Evolutionary conservation across 331 rosid species (phyloP), one percentile per base, ranked within the genome.

Genomic region (Quercus lobata): DNA sequence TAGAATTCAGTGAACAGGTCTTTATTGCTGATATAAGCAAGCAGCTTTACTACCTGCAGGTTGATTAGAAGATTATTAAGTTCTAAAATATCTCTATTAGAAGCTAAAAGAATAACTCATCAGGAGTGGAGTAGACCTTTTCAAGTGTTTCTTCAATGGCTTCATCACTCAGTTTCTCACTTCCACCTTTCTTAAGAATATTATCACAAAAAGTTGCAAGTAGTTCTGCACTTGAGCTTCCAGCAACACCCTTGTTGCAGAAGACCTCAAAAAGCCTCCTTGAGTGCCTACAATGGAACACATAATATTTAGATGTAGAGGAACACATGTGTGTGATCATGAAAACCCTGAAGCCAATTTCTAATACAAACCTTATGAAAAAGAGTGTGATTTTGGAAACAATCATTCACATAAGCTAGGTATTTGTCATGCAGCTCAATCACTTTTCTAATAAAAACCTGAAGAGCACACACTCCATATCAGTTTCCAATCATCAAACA

Each of bases 1-100:
- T 94, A 94, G 76, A 94, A 94, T 86, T 94, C 98, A 35, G 98
- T 93, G 73, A 94, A 94, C 77, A 94, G 79, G 81, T 94, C 98
- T 83, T 94, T 94, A 87, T 94, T 97, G 25, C 97, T 90, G 60
- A 94, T 94, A 87, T 94, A 94, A 32, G 98, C 98, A 10, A 94
- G 95, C 85, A 94, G 60, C 89, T 91, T 92, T 72, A 94, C 97
- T 46, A 94, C 98, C 98, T 94, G 88, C 76, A 80, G 72, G 70
- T 52, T 57, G 44, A 83, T 73, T 37, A 46, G 73, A 53, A 66
- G 34, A 49, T 73, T 27, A 55, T 11, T 34, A 34, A 34, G 69
- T 32, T 56, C 68, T 5, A 62, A 21, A 61, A 65, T 61, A 72
- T 53, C 17, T 55, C 57, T 57, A 49, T 34, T 21, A 72, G 46